Conservation (phyloP, 306 rosid genomes). For the Abrus precatorius region DNA sequence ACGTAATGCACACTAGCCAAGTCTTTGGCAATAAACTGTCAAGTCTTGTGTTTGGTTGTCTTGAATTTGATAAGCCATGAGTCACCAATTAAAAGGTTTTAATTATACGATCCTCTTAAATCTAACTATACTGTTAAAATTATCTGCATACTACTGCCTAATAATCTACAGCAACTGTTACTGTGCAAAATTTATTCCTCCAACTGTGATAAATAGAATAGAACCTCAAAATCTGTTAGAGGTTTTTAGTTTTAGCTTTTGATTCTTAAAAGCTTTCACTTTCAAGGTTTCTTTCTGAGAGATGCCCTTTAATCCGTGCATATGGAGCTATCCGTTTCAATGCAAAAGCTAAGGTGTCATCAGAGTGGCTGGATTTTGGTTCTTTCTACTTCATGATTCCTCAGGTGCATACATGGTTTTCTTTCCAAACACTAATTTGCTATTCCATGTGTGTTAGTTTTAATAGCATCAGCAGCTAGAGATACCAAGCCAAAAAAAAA, state of each 20-base stretch:
- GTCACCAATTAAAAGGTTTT: too few relatives aligned
- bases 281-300: constrained; percentile 82
- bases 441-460: constrained; percentile 51
- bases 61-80: too few relatives aligned
- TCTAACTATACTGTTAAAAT: neutral
- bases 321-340: constrained; percentile 92
- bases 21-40: neutral
- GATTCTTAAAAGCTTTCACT: neutral
- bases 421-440: constrained; percentile 47
- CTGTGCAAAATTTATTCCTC: constrained; percentile 12
- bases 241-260: neutral
- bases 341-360: constrained; percentile 68
- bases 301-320: constrained; percentile 87
- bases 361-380: constrained; percentile 90
- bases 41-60: too few relatives aligned
- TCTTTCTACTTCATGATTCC: constrained; percentile 94
- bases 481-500: constrained; percentile 61
- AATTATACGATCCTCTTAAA: too few relatives aligned
- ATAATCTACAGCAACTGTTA: neutral
- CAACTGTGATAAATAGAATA: neutral
- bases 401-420: constrained; percentile 71
- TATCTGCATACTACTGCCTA: neutral
- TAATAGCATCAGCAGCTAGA: constrained; percentile 69
- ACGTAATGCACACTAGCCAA: neutral
- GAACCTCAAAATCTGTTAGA: constrained; percentile 2